A percentile compares a stretch with the other conserved stretches of the same genome.
Evolutionary conservation across 2,329 filamentous ascomycete species (phyloP).

Genomic region (Clarireedia monteithiana): DNA sequence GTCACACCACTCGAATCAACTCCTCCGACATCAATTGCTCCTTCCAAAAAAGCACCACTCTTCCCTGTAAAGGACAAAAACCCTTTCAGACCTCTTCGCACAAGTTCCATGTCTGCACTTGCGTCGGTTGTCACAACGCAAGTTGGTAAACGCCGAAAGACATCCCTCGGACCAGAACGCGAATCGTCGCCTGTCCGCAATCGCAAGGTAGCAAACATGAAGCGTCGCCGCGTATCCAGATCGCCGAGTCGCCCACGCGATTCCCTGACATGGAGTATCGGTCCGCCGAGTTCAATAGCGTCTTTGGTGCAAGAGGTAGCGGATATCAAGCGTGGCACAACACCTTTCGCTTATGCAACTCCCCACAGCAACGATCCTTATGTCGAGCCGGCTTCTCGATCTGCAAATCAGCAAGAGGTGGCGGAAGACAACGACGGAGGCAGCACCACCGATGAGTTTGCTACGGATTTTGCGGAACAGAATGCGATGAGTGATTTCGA

Average conservation of each 20-base stretch:
- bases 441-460: conserved; percentile 21
- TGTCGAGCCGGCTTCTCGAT: conserved; percentile 13
- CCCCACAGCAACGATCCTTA: conserved; percentile 57
- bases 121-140: conserved; percentile 33
- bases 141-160: conserved; percentile 37
- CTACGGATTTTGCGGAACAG: conserved; percentile 21
- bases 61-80: conserved; percentile 24
- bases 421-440: conserved; percentile 13
- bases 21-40: conserved; percentile 21
- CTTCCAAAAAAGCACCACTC: conserved; percentile 5
- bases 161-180: conserved; percentile 34
- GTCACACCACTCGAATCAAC: conserved; percentile 21
- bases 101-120: conserved; percentile 42
- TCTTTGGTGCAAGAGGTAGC: conserved; percentile 18
- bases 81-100: conserved; percentile 42
- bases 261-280: conserved; percentile 47
- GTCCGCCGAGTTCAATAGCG: conserved; percentile 24
- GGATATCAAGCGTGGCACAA: conserved; percentile 37
- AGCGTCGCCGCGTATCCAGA: conserved; percentile 37
- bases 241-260: conserved; percentile 48
- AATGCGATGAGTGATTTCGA: conserved; percentile 19
- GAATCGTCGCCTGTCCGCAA: conserved; percentile 18
- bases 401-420: conserved; percentile 6
- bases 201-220: conserved; percentile 12
- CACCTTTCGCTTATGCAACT: conserved; percentile 65